Base-by-base conservation (phyloP, 352 stramenopile species). In the Phytophthora melonis region DNA sequence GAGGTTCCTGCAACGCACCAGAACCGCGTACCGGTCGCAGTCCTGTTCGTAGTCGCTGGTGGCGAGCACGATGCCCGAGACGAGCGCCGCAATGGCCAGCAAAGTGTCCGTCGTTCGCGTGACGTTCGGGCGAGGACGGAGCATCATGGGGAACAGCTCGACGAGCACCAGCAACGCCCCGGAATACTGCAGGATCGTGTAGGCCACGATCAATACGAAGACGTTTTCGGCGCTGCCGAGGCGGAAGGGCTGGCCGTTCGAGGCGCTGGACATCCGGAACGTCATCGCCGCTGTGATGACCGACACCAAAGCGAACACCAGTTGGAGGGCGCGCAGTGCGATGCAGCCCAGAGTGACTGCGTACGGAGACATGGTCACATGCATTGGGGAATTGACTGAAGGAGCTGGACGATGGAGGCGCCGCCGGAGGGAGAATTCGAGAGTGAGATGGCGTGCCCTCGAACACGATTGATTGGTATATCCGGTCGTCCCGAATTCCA, bases 1-100 rank as follows among this genome's bases (percentile, higher is more conserved):
- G 30, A 91, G 52, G 57, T 87, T 88, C 52, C 23, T 66, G 66
- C 83, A 91, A 49, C 77, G 52, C 57, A 84, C 66, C 54, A 80
- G 60, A 39, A 32, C 43, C 11, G 58, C 71, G 19, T 82, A 84
- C 13, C 66, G 52, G 43, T 72, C 68, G 43, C 83, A 89, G 30
- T 78, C 39, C 53, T 70, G 49, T 10, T 79, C 75, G 34, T 80
- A 80, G 36, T 69, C 64, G 45, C 74, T 77, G 9, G 11, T 55
- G 6, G 58, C 58, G 50, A 89, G 64, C 10, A 64, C 66, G 18
- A 85, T 49, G 1, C 73, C 77, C 8, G 72, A 72, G 43, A 27
- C 68, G 9, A 89, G 45, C 19, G 78, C 71, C 14, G 84, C 41
- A 18, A 75, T 19, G 16, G 65, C 60, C 19, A 89, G 27, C 0